These are phyloP conservation scores for Boletus vermiculosoides DNA, from an alignment of 768 basidiomycete species.

Conservation along the genomic window DNA sequence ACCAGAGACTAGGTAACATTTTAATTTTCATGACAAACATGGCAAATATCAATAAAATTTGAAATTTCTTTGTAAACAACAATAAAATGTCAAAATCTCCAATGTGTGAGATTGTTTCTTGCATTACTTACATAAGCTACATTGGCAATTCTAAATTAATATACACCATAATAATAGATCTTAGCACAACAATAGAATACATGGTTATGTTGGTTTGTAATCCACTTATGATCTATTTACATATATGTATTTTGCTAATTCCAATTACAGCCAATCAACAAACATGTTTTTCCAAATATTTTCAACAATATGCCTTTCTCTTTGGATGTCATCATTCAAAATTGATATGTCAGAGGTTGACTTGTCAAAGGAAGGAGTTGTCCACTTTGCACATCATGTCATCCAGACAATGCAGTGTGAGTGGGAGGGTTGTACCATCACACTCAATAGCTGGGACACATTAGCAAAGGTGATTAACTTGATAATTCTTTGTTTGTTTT, in stretches of 20 bases:
- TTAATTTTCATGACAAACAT: too few species aligned
- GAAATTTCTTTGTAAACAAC: too few species aligned
- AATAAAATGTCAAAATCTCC: too few species aligned
- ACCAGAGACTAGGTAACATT: too few species aligned
- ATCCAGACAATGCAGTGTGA: slow-evolving; percentile 30
- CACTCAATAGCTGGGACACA: slow-evolving; percentile 30
- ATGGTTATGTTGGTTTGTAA: neutral
- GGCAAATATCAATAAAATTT: too few species aligned
- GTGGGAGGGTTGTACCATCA: slow-evolving; percentile 27
- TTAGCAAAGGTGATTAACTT: slow-evolving; percentile 30
- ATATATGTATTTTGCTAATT: slow-evolving; percentile 1
- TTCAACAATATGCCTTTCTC: neutral
- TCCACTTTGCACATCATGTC: slow-evolving; percentile 22
- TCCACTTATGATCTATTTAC: slow-evolving; percentile 10
- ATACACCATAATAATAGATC: too few species aligned
- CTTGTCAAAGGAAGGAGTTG: slow-evolving; percentile 23
- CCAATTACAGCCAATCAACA: neutral
- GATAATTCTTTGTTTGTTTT: slow-evolving; percentile 1
- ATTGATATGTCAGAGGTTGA: slow-evolving; percentile 14
- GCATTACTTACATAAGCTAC: too few species aligned
- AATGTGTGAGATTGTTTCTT: too few species aligned
- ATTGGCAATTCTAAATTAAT: too few species aligned
- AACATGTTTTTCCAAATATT: neutral
- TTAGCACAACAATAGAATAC: neutral
- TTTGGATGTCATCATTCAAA: slow-evolving; percentile 11